These are phyloP conservation scores for Microcyclospora pomicola DNA, from an alignment of 2,329 filamentous ascomycete species.

Conservation along the genomic window DNA sequence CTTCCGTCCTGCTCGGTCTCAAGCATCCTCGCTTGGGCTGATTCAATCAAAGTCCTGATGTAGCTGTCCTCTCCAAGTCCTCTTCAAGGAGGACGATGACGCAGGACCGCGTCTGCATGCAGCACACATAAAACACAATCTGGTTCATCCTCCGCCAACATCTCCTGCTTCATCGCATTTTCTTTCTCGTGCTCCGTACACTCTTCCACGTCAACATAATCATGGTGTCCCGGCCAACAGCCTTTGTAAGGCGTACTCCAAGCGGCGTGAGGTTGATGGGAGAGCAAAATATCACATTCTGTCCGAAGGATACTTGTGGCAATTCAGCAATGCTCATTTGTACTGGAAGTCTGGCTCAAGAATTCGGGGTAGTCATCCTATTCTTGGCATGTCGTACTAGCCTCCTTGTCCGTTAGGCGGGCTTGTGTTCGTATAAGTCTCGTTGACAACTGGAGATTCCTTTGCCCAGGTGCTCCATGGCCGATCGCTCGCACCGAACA, in stretches of 20 bases:
- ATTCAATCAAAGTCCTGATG: no score
- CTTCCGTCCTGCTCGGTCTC: no score
- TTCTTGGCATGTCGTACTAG: constrained; percentile 2
- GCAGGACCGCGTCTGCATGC: no score
- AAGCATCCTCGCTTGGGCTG: no score
- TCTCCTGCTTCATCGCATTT: neutral
- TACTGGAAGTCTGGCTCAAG: neutral
- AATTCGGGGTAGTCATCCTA: neutral
- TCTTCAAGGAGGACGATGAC: no score
- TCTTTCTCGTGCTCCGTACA: neutral
- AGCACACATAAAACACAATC: neutral
- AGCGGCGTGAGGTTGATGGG: neutral
- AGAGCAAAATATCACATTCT: neutral
- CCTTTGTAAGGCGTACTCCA: neutral
- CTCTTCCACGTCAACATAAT: neutral
- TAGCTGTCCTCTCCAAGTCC: no score
- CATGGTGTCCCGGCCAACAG: neutral
- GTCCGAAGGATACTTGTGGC: neutral
- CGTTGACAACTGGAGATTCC: constrained; percentile 1
- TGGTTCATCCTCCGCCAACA: neutral
- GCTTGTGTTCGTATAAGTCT: constrained; percentile 6
- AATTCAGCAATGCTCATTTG: neutral
- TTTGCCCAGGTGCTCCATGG: constrained; percentile 22
- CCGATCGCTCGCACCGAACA: constrained; percentile 27
- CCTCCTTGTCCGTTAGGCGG: constrained; percentile 13